Evolutionary conservation across 768 basidiomycete genomes (phyloP), one percentile per base, ranked within the genome.

Genomic region (Tephrocybe sp.): DNA sequence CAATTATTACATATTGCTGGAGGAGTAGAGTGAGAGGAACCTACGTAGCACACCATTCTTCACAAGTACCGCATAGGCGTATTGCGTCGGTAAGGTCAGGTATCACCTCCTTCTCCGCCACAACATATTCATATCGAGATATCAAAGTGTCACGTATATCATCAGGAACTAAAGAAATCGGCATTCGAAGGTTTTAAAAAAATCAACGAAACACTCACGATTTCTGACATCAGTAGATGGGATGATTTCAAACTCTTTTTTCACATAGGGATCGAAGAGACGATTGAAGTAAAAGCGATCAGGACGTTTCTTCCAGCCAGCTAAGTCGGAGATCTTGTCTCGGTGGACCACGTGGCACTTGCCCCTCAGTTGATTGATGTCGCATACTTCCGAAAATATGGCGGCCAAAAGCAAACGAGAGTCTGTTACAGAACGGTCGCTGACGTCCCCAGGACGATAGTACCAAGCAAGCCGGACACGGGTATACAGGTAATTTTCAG

Each of bases 221-320:
- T 99, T 99, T 51, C 86, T 82, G 54, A 97, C 87, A 61, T 87
- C 89, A 35, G 80, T 80, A 26, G 92, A 82, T 53, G 88, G 85
- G 47, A 99, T 86, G 60, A 98, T 89, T 67, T 98, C 97, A 68
- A 96, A 98, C 71, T 98, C 95, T 68, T 91, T 90, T 75, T 96
- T 94, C 71, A 98, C 92, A 70, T 96, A 98, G 46, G 94, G 93
- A 73, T 98, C 96, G 65, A 96, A 99, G 23, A 98, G 78, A 62
- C 89, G 85, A 61, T 85, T 85, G 77, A 94, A 99, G 76, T 95
- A 97, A 77, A 99, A 99, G 57, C 91, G 83, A 69, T 99, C 96
- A 1, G 90, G 87, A 39, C 85, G 80, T 68, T 90, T 91, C 75
- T 94, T 98, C 92, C 92, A 98, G 5, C 85, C 87, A 63, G 89